phyloP scores from a whole-genome alignment of 2,329 filamentous ascomycete genomes.

The Pleurostoma richardsiae region DNA sequence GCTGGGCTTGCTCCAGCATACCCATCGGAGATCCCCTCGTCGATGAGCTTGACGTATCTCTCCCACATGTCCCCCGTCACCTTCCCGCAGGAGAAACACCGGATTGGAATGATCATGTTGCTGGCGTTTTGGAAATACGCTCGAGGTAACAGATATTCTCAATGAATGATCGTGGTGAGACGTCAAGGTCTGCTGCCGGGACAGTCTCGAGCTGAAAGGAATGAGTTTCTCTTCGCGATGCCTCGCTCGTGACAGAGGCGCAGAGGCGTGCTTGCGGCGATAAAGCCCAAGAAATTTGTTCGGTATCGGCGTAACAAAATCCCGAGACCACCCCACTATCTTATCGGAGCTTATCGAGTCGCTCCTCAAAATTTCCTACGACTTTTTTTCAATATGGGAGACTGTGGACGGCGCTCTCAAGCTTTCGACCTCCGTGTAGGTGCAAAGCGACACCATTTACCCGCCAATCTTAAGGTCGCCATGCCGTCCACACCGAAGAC shows the following conservation, averaged over 20 bases:
- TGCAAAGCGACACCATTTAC: no score
- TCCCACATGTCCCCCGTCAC: constrained; percentile 98
- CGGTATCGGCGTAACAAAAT: background rate
- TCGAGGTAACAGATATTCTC: no score
- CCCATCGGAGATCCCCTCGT: constrained; percentile 72
- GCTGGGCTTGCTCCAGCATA: constrained; percentile 31
- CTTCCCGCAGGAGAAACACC: constrained; percentile 99
- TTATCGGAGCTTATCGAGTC: constrained; percentile 6
- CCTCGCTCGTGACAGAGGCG: no score
- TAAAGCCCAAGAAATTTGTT: background rate
- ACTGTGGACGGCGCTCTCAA: no score
- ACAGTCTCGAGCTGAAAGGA: no score
- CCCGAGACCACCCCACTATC: background rate
- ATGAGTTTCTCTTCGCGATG: no score
- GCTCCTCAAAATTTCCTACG: constrained; percentile 5
- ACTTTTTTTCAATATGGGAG: background rate
- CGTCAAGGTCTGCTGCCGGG: no score
- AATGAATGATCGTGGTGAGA: background rate
- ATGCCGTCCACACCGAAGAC: background rate
- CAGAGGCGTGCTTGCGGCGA: no score
- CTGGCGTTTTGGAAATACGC: background rate
- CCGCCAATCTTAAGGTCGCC: no score
- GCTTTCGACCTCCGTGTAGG: no score
- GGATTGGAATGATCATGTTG: constrained; percentile 93
- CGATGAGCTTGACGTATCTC: constrained; percentile 83